Base-by-base conservation (phyloP, 306 rosid genomes). In the Clitoria ternatea region DNA sequence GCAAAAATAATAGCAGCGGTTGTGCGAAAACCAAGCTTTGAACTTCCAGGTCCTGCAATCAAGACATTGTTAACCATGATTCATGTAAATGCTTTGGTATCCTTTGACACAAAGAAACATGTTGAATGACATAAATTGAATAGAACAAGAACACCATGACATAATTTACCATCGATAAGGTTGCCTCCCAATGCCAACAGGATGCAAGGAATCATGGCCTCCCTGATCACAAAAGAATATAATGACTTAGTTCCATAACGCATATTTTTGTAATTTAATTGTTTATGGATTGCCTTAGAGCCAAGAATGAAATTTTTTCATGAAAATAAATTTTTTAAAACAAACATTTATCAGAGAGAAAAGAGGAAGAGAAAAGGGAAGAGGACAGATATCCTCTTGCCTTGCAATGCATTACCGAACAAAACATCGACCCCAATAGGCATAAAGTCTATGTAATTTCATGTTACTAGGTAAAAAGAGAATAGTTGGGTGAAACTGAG, bases 141-240 rank as follows among this genome's bases (percentile, higher is more conserved):
- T 53, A 27, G 40, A 63, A 18, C 7, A 35, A 6, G 61, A 59
- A 18, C 32, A 43, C 8, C 24, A 54, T 6, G 70, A 69, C 27
- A 76, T 33, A 72, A 81, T 82, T 85, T 78, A 95, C 99, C 99
- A 48, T 95, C 91, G 8, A 95, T 74, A 69, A 95, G 97, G 85
- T 89, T 95, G 63, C 99, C 97, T 69, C 99, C 99, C 67, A 95
- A 74, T 32, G 99, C 99, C 88, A 95, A 79, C 63, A 95, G 85
- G 81, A 95, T 95, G 90, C 97, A 95, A 6, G 99, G 99, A 83
- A 95, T 89, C 99, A 95, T 95, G 53, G 99, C 99, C 73, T 85
- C 97, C 91, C 99, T 95, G 91, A 80, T 33, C 76, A 89, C 7
- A 62, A 80, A 43, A 80, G 68, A 26, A 65, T 7, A 37, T 17